Conservation (phyloP, 805 yeast genomes). For the Starmerella sp. region DNA sequence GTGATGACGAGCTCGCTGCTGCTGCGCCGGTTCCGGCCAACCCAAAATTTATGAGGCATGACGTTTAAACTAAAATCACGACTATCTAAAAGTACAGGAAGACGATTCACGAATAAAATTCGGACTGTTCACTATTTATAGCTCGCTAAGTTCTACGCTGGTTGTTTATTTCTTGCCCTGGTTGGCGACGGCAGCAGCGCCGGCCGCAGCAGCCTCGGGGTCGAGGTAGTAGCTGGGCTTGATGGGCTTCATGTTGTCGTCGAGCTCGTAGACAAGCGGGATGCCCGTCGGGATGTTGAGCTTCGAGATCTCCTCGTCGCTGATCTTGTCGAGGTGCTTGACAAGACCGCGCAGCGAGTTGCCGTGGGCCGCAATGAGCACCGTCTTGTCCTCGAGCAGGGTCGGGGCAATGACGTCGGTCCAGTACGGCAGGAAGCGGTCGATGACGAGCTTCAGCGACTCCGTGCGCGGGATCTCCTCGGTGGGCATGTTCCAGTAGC, state of each 20-base stretch:
- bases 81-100: too few species aligned
- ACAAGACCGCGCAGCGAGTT: slow-evolving; percentile 95
- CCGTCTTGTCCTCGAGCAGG: slow-evolving; percentile 78
- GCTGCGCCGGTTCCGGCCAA: slow-evolving; percentile 42
- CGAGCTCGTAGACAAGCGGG: slow-evolving; percentile 93
- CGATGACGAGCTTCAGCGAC: slow-evolving; percentile 87
- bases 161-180: slow-evolving; percentile 46
- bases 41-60: not conserved
- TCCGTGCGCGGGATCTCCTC: slow-evolving; percentile 85
- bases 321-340: slow-evolving; percentile 86
- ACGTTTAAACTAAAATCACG: not conserved
- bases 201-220: slow-evolving; percentile 99
- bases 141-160: not conserved
- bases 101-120: too few species aligned
- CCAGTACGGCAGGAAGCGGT: slow-evolving; percentile 95
- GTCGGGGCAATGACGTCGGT: slow-evolving; percentile 81
- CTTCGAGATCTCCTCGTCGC: slow-evolving; percentile 84
- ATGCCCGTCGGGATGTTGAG: slow-evolving; percentile 98
- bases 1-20: slow-evolving; percentile 72
- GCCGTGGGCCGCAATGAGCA: slow-evolving; percentile 92
- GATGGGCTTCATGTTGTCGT: slow-evolving; percentile 72
- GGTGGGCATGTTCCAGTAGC: slow-evolving; percentile 78
- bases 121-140: not conserved
- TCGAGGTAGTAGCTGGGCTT: slow-evolving; percentile 94
- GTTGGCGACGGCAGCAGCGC: slow-evolving; percentile 98